A percentile compares a stretch with the other conserved stretches of the same genome.
Conservation (phyloP, 257 asterid genomes). For the Cinchona pubescens region DNA sequence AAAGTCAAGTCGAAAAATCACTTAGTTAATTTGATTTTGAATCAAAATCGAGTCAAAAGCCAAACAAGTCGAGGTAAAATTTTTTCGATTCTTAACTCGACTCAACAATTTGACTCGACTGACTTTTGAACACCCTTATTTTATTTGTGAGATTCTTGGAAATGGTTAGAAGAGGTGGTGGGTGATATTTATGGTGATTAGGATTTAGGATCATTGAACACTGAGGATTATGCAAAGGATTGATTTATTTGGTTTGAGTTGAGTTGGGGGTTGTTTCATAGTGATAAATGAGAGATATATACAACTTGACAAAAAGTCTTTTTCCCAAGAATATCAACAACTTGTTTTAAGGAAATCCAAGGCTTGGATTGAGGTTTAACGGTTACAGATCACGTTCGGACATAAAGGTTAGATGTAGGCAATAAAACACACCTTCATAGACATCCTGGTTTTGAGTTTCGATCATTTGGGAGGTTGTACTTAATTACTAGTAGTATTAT, state of each 20-base stretch:
- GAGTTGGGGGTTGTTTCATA: slow-evolving; percentile 22
- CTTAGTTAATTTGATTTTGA: too few species aligned
- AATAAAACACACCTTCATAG: slow-evolving; percentile 1
- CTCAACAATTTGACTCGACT: too few species aligned
- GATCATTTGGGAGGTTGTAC: background rate
- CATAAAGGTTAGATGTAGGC: slow-evolving; percentile 6
- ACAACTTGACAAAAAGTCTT: slow-evolving; percentile 43
- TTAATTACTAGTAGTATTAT: too few species aligned
- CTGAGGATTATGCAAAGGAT: slow-evolving; percentile 27
- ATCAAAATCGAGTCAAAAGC: too few species aligned
- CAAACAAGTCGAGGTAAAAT: too few species aligned
- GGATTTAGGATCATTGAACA: slow-evolving; percentile 8
- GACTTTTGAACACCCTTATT: too few species aligned
- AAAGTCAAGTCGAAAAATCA: too few species aligned
- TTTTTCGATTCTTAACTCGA: too few species aligned
- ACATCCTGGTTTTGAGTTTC: background rate
- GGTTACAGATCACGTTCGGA: slow-evolving; percentile 3
- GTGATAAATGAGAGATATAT: slow-evolving; percentile 25
- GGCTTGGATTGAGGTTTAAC: slow-evolving; percentile 9
- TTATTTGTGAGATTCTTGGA: slow-evolving; percentile 7
- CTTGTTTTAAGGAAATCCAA: slow-evolving; percentile 26
- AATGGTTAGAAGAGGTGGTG: background rate
- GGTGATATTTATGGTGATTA: slow-evolving; percentile 30
- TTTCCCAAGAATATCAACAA: too few species aligned
- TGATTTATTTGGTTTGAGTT: slow-evolving; percentile 12